Conservation (phyloP, 108 stramenopile genomes). For the Discostella stelligeroides region DNA sequence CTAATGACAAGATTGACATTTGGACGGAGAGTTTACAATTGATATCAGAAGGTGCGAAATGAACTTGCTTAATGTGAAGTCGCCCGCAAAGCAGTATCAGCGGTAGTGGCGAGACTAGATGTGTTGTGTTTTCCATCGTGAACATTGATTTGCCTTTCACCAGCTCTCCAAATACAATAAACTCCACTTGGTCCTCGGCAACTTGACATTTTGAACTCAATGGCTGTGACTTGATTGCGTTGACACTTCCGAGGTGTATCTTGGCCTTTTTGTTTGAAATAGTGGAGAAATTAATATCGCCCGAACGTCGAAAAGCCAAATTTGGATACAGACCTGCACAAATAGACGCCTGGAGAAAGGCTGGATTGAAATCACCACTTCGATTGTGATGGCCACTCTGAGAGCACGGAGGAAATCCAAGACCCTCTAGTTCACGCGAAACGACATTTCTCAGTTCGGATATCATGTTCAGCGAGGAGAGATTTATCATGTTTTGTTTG, state of each 20-base stretch:
- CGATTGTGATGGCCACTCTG: constrained; percentile 62
- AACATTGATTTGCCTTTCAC: constrained; percentile 64
- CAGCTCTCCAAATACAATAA: constrained; percentile 71
- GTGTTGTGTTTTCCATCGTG: constrained; percentile 68
- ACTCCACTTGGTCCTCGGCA: constrained; percentile 64
- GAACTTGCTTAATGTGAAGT: constrained; percentile 50
- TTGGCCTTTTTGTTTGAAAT: constrained; percentile 73
- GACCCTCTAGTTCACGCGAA: constrained; percentile 56
- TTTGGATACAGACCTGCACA: constrained; percentile 81
- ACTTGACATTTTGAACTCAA: constrained; percentile 60
- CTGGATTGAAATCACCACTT: constrained; percentile 54
- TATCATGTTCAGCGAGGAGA: constrained; percentile 61
- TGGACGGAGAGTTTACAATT: constrained; percentile 5
- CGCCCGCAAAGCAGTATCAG: constrained; percentile 70
- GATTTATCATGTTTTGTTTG: constrained; percentile 61
- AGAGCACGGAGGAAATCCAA: constrained; percentile 53
- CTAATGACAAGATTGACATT: constrained; percentile 56
- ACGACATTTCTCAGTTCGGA: constrained; percentile 66
- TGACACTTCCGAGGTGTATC: constrained; percentile 73
- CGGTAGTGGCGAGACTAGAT: constrained; percentile 64
- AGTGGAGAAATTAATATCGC: constrained; percentile 75
- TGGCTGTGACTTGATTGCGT: constrained; percentile 69
- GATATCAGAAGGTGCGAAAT: constrained; percentile 19
- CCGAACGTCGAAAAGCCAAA: constrained; percentile 58
- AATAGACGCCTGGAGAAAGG: constrained; percentile 63